Evolutionary conservation across 176 grass and related monocot species (phyloP).

Genomic region (Lolium perenne): DNA sequence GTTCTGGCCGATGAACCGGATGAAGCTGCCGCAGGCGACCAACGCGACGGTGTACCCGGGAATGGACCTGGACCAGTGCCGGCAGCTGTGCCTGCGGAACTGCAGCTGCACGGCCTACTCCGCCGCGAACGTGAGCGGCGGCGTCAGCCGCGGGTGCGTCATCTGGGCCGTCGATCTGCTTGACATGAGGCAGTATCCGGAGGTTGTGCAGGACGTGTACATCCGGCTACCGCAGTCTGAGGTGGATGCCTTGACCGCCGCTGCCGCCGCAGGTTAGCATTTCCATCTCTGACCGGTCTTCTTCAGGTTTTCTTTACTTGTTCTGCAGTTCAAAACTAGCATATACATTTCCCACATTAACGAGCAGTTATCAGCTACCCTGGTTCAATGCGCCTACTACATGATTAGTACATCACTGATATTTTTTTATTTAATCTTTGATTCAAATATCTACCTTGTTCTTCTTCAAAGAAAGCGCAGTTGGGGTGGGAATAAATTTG

Average conservation of each 20-base stretch:
- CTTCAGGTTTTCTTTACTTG: not conserved
- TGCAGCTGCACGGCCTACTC: conserved; percentile 64
- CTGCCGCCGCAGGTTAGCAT: conserved; percentile 21
- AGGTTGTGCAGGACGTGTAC: conserved; percentile 46
- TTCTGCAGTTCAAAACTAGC: not conserved
- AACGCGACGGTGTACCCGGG: conserved; percentile 49
- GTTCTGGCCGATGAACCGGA: conserved; percentile 43
- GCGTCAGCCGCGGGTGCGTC: conserved; percentile 41
- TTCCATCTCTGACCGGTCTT: not conserved
- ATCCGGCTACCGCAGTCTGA: conserved; percentile 60
- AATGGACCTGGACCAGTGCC: conserved; percentile 43
- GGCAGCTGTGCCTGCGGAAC: conserved; percentile 42
- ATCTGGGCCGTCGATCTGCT: conserved; percentile 62
- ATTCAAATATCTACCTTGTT: not conserved
- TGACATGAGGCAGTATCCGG: conserved; percentile 46
- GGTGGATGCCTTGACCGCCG: conserved; percentile 46
- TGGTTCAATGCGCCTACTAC: not conserved
- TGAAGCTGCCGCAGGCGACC: conserved; percentile 60
- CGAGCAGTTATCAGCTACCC: not conserved
- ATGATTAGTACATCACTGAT: not conserved
- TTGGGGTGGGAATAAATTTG: not conserved
- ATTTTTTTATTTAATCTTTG: not conserved
- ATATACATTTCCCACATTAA: not conserved
- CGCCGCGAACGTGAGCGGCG: conserved; percentile 39
- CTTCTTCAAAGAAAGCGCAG: not conserved